Base-by-base conservation (phyloP, 139 green algal genomes). In the Chlamydomonas eustigma region DNA sequence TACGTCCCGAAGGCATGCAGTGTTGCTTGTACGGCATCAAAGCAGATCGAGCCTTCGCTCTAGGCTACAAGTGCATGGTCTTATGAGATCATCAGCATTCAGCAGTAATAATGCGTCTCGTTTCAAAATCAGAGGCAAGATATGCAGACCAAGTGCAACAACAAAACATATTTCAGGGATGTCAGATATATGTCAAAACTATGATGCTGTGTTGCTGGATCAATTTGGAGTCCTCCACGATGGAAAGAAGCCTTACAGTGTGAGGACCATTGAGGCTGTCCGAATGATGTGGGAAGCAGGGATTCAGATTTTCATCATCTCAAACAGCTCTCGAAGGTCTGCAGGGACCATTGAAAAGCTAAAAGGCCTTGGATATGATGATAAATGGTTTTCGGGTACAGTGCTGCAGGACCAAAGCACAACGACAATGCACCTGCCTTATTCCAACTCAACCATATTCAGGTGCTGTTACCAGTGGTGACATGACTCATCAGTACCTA, bases 401-500 rank as follows among this genome's bases (percentile, higher is more conserved):
- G n/a, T n/a, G n/a, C n/a, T n/a, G n/a, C n/a, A n/a, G n/a, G n/a
- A n/a, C n/a, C n/a, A n/a, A n/a, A n/a, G n/a, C n/a, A n/a, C n/a
- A n/a, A n/a, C n/a, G n/a, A n/a, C n/a, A n/a, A n/a, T n/a, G n/a
- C n/a, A n/a, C n/a, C n/a, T n/a, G n/a, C n/a, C n/a, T n/a, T n/a
- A n/a, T n/a, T n/a, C n/a, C n/a, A n/a, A n/a, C n/a, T n/a, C 44
- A 58, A 28, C 44, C 44, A 12, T 58, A 18, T 34, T 8, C 79
- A 89, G 81, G 86, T 8, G 89, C 86, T 1, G 76, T 96, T 31
- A 97, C 92, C 1, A 92, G 84, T 52, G 92, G 93, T 0, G 94
- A 98, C 78, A 58, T 96, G 6, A 85, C 91, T 0, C 88, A 97
- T 76, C 50, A 51, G 36, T 83, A 79, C 51, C 81, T 96, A 30